A percentile compares a stretch with the other conserved stretches of the same genome.
Conservation (phyloP, 1,284 basidiomycete species). For the Ganoderma lingzhi region DNA sequence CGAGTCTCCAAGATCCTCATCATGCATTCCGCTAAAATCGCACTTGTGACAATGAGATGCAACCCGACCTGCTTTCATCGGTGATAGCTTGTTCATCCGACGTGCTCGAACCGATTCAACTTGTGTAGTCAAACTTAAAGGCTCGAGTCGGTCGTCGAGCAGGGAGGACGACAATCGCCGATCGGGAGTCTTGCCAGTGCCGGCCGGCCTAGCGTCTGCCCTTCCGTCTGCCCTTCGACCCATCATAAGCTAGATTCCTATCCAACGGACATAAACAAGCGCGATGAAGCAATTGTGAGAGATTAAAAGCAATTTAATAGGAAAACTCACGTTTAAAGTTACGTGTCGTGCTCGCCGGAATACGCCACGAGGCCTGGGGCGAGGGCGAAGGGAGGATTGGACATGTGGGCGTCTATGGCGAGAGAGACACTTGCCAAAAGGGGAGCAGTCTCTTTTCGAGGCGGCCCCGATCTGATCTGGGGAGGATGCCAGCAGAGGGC, state of each 20-base stretch:
- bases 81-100: neutral
- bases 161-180: neutral
- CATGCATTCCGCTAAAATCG: constrained; percentile 6
- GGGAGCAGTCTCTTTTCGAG: neutral
- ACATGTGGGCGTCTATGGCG: neutral
- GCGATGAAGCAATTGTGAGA: neutral
- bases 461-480: constrained; percentile 26
- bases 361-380: neutral
- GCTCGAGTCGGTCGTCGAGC: neutral
- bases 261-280: neutral
- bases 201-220: neutral
- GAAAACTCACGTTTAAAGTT: neutral
- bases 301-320: neutral
- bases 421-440: neutral
- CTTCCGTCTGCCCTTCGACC: neutral
- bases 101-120: neutral
- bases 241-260: neutral
- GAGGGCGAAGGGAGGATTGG: neutral
- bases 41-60: neutral
- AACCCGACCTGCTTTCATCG: neutral
- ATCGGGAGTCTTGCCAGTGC: neutral
- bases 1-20: neutral
- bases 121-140: neutral
- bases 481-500: constrained; percentile 26
- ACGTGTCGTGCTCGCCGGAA: neutral